These are phyloP conservation scores for Raphanus sativus DNA, from an alignment of 345 rosid species.

Conservation along the genomic window DNA sequence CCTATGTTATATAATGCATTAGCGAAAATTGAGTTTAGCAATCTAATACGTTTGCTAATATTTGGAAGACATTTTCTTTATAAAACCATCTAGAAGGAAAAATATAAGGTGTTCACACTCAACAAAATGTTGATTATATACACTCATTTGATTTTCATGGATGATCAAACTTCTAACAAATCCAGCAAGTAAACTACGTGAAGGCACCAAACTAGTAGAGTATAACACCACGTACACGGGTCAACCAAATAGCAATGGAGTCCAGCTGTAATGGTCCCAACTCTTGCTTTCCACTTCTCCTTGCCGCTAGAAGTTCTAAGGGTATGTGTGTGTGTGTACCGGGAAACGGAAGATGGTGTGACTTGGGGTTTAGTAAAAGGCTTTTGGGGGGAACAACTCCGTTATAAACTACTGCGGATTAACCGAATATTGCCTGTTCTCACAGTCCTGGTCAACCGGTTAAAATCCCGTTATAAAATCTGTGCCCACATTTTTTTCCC, in stretches of 20 bases:
- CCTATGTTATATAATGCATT: constrained; percentile 12
- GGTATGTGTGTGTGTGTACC: constrained; percentile 16
- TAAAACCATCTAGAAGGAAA: constrained; percentile 1
- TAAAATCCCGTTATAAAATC: constrained; percentile 32
- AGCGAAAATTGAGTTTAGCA: neutral
- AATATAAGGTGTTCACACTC: constrained; percentile 19
- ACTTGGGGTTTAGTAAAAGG: constrained; percentile 32
- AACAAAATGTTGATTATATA: constrained; percentile 18
- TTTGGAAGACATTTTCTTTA: neutral
- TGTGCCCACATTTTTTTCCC: constrained; percentile 31
- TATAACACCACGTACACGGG: constrained; percentile 53
- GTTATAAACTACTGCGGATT: constrained; percentile 47
- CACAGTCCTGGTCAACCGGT: constrained; percentile 27
- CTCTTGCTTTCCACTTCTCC: neutral
- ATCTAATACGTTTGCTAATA: neutral
- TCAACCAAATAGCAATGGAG: constrained; percentile 36
- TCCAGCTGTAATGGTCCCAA: constrained; percentile 50
- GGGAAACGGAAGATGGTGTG: constrained; percentile 33
- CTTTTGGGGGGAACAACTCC: constrained; percentile 44
- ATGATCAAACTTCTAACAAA: constrained; percentile 24
- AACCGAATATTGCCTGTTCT: constrained; percentile 48
- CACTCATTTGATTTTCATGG: constrained; percentile 32
- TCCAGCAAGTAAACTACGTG: constrained; percentile 39
- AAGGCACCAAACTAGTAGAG: constrained; percentile 54
- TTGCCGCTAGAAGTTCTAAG: constrained; percentile 17